Conservation (phyloP, 495 filamentous ascomycete species). For the Podospora pseudoanserina region DNA sequence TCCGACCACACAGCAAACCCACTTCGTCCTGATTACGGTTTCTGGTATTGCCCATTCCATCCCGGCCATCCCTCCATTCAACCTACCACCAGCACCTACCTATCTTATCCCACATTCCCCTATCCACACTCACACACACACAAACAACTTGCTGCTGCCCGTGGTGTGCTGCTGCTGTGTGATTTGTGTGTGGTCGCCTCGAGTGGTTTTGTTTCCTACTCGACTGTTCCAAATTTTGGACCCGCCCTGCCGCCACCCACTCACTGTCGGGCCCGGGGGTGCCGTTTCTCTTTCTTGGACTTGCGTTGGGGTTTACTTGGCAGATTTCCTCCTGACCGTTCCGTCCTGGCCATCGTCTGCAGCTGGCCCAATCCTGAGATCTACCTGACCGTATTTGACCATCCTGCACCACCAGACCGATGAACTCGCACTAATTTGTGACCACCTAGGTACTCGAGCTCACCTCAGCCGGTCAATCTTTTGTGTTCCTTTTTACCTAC, state of each 20-base stretch:
- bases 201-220: too few species aligned
- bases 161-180: too few species aligned
- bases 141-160: too few species aligned
- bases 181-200: too few species aligned
- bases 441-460: not conserved
- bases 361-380: not conserved
- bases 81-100: not conserved
- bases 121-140: not conserved
- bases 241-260: not conserved
- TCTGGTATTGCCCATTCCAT: slow-evolving; percentile 4
- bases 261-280: not conserved
- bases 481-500: not conserved
- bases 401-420: not conserved
- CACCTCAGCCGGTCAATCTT: not conserved
- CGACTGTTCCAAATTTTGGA: not conserved
- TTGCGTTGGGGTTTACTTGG: not conserved
- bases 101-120: not conserved
- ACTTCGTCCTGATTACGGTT: slow-evolving; percentile 12
- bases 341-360: not conserved
- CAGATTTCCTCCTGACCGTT: not conserved
- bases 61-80: slow-evolving; percentile 1
- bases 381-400: not conserved
- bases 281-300: too few species aligned
- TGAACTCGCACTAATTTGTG: not conserved
- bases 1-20: slow-evolving; percentile 17